phyloP scores from a whole-genome alignment of 441 rosid species.

The Kokia cookei region DNA sequence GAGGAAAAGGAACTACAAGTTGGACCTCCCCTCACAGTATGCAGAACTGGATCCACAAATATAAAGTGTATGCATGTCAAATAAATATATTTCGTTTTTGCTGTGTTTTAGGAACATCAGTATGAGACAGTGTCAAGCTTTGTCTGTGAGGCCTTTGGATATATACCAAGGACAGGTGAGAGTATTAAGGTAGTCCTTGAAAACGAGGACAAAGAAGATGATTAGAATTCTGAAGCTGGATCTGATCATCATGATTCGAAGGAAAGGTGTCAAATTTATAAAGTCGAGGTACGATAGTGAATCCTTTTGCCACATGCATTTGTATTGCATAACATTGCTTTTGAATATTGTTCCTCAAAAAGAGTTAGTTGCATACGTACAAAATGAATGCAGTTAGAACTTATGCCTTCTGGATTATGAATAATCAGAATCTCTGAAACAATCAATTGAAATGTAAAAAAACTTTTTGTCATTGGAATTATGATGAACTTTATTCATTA shows the following conservation, averaged over 20 bases:
- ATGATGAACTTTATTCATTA: background rate
- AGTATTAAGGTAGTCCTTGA: conserved; percentile 70
- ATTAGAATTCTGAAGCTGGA: conserved; percentile 46
- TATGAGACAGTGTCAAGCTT: conserved; percentile 97
- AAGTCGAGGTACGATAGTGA: conserved; percentile 60
- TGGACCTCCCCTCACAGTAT: background rate
- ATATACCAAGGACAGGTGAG: conserved; percentile 95
- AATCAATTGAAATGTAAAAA: background rate
- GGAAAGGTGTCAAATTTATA: conserved; percentile 65
- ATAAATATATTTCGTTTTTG: background rate
- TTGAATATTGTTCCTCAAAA: background rate
- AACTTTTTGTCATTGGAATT: background rate
- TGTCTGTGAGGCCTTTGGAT: conserved; percentile 95
- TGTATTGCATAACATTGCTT: background rate
- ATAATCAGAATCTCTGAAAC: background rate
- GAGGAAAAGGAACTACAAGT: background rate
- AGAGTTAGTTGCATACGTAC: background rate
- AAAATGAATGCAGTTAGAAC: background rate
- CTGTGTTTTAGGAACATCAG: conserved; percentile 68
- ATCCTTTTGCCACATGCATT: background rate
- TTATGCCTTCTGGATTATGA: background rate
- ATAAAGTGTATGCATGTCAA: background rate
- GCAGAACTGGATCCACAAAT: background rate
- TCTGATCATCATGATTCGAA: conserved; percentile 60
- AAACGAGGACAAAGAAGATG: conserved; percentile 64